These are phyloP conservation scores for Starmerella geochares DNA, from an alignment of 805 yeast genomes.

Conservation along the genomic window DNA sequence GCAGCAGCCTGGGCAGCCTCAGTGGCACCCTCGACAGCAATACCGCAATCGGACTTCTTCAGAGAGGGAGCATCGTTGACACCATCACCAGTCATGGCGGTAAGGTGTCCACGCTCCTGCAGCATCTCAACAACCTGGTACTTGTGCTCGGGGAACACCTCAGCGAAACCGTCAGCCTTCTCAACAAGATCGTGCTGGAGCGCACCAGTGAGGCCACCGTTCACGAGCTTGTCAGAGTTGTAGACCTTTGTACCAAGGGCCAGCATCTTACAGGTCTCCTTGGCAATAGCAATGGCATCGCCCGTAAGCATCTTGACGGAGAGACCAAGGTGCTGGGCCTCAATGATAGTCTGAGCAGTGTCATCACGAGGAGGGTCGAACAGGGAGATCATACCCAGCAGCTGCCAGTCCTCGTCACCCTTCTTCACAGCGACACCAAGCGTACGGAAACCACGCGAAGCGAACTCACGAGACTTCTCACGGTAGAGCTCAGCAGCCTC, in stretches of 20 bases:
- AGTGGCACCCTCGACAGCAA: conserved; percentile 96
- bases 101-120: conserved; percentile 92
- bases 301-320: conserved; percentile 97
- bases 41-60: conserved; percentile 93
- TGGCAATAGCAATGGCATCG: conserved; percentile 98
- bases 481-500: conserved; percentile 89
- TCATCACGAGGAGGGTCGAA: conserved; percentile 99
- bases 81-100: conserved; percentile 99
- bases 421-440: conserved; percentile 98
- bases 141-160: conserved; percentile 97
- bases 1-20: conserved; percentile 97
- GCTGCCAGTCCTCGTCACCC: conserved; percentile 98
- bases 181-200: conserved; percentile 95
- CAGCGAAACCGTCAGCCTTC: conserved; percentile 97
- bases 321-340: conserved; percentile 86
- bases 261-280: conserved; percentile 96
- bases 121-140: conserved; percentile 90
- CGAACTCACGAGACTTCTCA: conserved; percentile 94
- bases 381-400: conserved; percentile 95
- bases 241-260: conserved; percentile 93
- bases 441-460: conserved; percentile 97
- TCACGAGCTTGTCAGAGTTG: conserved; percentile 93
- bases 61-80: conserved; percentile 96
- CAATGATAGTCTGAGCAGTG: conserved; percentile 88
- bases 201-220: conserved; percentile 95